Evolutionary conservation across 345 rosid genomes (phyloP).

Genomic region (Pugionium cornutum): DNA sequence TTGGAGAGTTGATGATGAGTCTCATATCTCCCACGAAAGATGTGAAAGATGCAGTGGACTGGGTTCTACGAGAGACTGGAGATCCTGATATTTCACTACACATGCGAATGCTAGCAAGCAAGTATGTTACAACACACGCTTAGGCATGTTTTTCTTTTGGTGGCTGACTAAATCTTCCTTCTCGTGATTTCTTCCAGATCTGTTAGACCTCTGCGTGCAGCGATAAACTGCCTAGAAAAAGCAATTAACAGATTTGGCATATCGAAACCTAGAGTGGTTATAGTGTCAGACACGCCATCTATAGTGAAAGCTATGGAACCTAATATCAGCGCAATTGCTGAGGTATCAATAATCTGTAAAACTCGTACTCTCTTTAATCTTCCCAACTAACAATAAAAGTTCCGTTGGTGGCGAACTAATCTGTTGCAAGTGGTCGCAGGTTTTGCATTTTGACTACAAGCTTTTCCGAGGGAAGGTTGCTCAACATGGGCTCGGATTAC

Average conservation of each 20-base stretch:
- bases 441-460: conserved; percentile 77
- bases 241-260: conserved; percentile 46
- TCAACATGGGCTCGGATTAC: conserved; percentile 41
- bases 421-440: conserved; percentile 49
- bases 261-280: conserved; percentile 65
- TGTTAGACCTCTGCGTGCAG: conserved; percentile 73
- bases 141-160: not conserved
- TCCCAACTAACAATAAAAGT: not conserved
- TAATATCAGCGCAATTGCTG: conserved; percentile 67
- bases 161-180: conserved; percentile 1
- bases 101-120: conserved; percentile 87
- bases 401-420: not conserved
- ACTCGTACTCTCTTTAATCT: not conserved
- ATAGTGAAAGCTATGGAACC: conserved; percentile 52
- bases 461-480: conserved; percentile 64
- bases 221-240: conserved; percentile 64
- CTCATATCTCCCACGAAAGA: conserved; percentile 81
- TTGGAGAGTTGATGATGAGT: conserved; percentile 85
- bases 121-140: conserved; percentile 43
- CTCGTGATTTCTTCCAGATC: conserved; percentile 54
- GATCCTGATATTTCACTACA: conserved; percentile 91
- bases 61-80: conserved; percentile 62
- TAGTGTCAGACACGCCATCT: conserved; percentile 89
- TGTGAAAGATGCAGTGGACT: conserved; percentile 72
- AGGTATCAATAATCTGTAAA: conserved; percentile 54